Evolutionary conservation across 179 eudicot species (phyloP).

Genomic region (Gypsophila paniculata): DNA sequence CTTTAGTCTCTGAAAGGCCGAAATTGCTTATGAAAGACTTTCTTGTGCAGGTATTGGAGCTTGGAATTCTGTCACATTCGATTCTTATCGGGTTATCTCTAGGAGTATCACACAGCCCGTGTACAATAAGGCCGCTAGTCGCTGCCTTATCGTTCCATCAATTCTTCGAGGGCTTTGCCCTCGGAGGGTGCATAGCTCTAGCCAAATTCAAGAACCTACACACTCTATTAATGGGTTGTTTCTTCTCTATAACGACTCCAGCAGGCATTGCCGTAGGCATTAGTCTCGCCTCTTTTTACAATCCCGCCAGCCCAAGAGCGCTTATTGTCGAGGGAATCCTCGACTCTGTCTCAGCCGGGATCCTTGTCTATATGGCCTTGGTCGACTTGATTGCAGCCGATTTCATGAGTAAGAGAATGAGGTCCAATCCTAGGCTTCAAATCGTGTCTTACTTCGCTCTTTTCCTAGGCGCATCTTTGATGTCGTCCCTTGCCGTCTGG

Average conservation of each 20-base stretch:
- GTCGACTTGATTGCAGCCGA: constrained; percentile 90
- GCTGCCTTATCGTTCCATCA: constrained; percentile 49
- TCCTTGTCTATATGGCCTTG: constrained; percentile 77
- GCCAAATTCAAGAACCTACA: constrained; percentile 52
- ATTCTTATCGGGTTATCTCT: constrained; percentile 40
- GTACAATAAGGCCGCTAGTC: constrained; percentile 36
- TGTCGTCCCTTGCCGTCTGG: constrained; percentile 79
- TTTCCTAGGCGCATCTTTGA: constrained; percentile 68
- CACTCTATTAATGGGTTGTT: constrained; percentile 63
- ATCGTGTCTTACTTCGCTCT: constrained; percentile 60
- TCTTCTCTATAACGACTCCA: constrained; percentile 77
- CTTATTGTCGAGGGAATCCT: constrained; percentile 66
- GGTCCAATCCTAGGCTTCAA: constrained; percentile 63
- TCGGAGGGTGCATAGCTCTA: constrained; percentile 41
- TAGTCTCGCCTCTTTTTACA: constrained; percentile 50
- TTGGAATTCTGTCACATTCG: constrained; percentile 39
- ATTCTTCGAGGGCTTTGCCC: constrained; percentile 48
- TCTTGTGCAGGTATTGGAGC: constrained; percentile 36
- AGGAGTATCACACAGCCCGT: constrained; percentile 44
- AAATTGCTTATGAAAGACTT: neutral
- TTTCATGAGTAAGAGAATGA: constrained; percentile 83
- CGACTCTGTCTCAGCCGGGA: constrained; percentile 77
- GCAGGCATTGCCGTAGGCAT: constrained; percentile 60
- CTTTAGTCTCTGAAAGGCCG: no score
- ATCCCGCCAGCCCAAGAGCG: constrained; percentile 62